Evolutionary conservation across 23 red algal genomes (phyloP).

Genomic region (Gracilaria domingensis): DNA sequence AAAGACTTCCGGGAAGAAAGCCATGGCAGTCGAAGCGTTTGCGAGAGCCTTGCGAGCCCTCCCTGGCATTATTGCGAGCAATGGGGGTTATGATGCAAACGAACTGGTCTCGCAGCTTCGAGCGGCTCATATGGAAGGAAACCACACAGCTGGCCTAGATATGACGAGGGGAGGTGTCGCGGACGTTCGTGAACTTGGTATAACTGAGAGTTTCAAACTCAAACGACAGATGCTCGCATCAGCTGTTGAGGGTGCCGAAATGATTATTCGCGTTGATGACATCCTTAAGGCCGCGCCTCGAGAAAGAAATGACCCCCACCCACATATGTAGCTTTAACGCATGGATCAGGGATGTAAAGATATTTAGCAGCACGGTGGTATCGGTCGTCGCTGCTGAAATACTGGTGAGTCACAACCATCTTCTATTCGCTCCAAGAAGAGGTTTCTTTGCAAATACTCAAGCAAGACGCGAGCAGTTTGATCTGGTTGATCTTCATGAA

Average conservation of each 20-base stretch:
- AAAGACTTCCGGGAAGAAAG: conserved; percentile 82
- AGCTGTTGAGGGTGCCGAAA: conserved; percentile 95
- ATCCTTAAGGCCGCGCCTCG: conserved; percentile 94
- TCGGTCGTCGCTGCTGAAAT: conserved; percentile 50
- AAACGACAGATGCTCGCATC: conserved; percentile 94
- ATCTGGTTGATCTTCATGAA: conserved; percentile 91
- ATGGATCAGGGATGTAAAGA: not conserved
- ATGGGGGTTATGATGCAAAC: conserved; percentile 92
- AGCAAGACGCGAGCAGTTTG: conserved; percentile 59
- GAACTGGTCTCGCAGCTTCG: conserved; percentile 90
- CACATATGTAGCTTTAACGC: conserved; percentile 73
- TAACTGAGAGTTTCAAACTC: conserved; percentile 96
- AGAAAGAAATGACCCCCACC: conserved; percentile 75
- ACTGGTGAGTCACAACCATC: conserved; percentile 17
- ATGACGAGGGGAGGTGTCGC: conserved; percentile 82
- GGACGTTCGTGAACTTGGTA: conserved; percentile 81
- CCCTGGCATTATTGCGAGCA: conserved; percentile 93
- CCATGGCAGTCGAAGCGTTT: conserved; percentile 93
- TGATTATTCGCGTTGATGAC: conserved; percentile 98
- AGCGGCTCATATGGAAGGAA: conserved; percentile 89
- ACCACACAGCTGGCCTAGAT: conserved; percentile 81
- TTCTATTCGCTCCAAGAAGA: conserved; percentile 30
- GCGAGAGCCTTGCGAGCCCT: conserved; percentile 88
- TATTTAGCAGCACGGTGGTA: conserved; percentile 68
- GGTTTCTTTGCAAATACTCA: conserved; percentile 75